These are phyloP conservation scores for Fusarium verrucosum DNA, from an alignment of 2,329 filamentous ascomycete species.

Conservation along the genomic window DNA sequence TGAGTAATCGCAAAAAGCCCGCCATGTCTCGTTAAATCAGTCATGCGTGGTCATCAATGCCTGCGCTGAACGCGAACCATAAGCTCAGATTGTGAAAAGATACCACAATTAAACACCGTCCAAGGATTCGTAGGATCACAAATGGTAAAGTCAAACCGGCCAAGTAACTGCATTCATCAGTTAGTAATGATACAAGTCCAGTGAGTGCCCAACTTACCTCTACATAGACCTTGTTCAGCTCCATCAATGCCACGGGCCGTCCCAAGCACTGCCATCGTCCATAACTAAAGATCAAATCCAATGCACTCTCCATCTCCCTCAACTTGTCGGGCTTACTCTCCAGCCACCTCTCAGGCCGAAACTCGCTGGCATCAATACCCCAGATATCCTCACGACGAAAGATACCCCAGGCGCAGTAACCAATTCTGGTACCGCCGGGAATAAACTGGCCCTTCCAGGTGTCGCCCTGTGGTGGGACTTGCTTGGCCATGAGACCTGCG, in stretches of 20 bases:
- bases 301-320: constrained; percentile 48
- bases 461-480: constrained; percentile 47
- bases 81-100: constrained; percentile 47
- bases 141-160: constrained; percentile 46
- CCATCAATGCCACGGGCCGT: constrained; percentile 51
- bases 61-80: constrained; percentile 36
- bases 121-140: constrained; percentile 47
- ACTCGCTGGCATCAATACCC: constrained; percentile 49
- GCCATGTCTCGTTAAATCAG: rapidly evolving
- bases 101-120: constrained; percentile 45
- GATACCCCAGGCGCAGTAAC: constrained; percentile 50
- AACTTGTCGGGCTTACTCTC: constrained; percentile 46
- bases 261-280: constrained; percentile 54
- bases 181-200: background rate
- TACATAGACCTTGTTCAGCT: constrained; percentile 53
- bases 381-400: constrained; percentile 48
- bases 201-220: constrained; percentile 45
- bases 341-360: constrained; percentile 52
- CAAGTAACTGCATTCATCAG: constrained; percentile 39
- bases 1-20: background rate
- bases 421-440: constrained; percentile 48
- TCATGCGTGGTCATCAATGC: background rate
- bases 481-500: constrained; percentile 50
- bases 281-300: constrained; percentile 53
- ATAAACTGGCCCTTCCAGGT: constrained; percentile 47